Percentiles rank a stretch among this genome's conserved stretches.
These are phyloP conservation scores for Ophiostoma angusticollis DNA, from an alignment of 2,329 filamentous ascomycete genomes.

Conservation along the genomic window DNA sequence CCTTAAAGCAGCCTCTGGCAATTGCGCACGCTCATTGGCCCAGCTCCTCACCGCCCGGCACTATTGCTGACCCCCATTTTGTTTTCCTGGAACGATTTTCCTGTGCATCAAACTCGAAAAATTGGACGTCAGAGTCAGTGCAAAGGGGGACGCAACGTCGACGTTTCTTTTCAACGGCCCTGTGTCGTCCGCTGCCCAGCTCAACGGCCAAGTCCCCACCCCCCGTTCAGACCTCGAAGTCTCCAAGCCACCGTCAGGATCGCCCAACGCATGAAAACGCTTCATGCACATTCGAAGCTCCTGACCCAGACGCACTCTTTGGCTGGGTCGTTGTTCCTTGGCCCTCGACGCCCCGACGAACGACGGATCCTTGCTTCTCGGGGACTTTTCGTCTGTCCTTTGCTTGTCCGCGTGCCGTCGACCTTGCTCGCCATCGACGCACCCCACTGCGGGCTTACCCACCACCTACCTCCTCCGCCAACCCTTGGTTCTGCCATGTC, in stretches of 20 bases:
- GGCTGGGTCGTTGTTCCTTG: constrained; percentile 1
- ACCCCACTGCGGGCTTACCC: too few species aligned
- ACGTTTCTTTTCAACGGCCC: constrained; percentile 6
- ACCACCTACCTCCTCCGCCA: neutral
- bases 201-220: constrained; percentile 1
- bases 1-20: too few species aligned
- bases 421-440: neutral
- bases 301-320: neutral
- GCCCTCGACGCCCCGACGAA: too few species aligned
- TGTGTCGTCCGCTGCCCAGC: neutral
- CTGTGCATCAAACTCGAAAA: constrained; percentile 7
- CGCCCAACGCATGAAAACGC: constrained; percentile 5
- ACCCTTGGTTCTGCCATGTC: constrained; percentile 8
- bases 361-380: neutral
- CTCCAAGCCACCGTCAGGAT: constrained; percentile 2
- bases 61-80: constrained; percentile 1
- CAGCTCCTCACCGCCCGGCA: constrained; percentile 12
- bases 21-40: constrained; percentile 25
- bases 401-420: neutral
- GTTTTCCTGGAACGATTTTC: constrained; percentile 8
- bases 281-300: constrained; percentile 3
- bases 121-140: too few species aligned
- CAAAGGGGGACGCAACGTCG: too few species aligned
- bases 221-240: neutral
- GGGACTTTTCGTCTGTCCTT: neutral